A percentile compares a stretch with the other conserved stretches of the same genome.
Evolutionary conservation across 352 stramenopile genomes (phyloP).

Genomic region (Globisporangium mamillatum): DNA sequence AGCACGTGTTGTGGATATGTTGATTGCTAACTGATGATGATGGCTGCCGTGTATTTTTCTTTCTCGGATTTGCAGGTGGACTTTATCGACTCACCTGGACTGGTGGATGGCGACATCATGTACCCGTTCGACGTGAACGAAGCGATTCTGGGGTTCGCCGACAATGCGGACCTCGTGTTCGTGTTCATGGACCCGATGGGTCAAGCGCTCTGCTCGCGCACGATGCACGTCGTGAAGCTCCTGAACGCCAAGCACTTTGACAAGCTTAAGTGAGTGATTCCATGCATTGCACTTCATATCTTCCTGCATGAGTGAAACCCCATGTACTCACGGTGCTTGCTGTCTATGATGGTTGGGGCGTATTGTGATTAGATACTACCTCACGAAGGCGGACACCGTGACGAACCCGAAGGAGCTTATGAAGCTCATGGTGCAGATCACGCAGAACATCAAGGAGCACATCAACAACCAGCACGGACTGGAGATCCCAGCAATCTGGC

Average conservation of each 20-base stretch:
- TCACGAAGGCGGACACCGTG: conserved; percentile 66
- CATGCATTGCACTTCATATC: not conserved
- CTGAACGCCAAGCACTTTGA: conserved; percentile 52
- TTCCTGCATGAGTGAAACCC: not conserved
- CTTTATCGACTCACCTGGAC: conserved; percentile 70
- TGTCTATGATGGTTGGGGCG: not conserved
- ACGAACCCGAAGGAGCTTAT: conserved; percentile 60
- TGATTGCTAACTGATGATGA: not conserved
- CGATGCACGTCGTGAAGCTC: conserved; percentile 65
- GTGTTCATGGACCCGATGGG: conserved; percentile 70
- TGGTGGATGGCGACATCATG: conserved; percentile 65
- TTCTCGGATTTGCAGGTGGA: conserved; percentile 30
- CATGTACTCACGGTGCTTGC: not conserved
- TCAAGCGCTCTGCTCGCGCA: conserved; percentile 61
- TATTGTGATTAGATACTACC: conserved; percentile 32
- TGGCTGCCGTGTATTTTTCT: not conserved
- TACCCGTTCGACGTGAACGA: conserved; percentile 73
- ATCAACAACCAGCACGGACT: conserved; percentile 68
- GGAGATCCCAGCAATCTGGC: conserved; percentile 61
- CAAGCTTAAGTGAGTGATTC: conserved; percentile 34
- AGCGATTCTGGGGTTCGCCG: conserved; percentile 52
- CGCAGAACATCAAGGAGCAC: conserved; percentile 60
- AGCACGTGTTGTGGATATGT: not conserved
- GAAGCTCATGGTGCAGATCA: conserved; percentile 70
- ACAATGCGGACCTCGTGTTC: conserved; percentile 58